Evolutionary conservation across 768 basidiomycete species (phyloP).

Genomic region (Polyporus arcularius): DNA sequence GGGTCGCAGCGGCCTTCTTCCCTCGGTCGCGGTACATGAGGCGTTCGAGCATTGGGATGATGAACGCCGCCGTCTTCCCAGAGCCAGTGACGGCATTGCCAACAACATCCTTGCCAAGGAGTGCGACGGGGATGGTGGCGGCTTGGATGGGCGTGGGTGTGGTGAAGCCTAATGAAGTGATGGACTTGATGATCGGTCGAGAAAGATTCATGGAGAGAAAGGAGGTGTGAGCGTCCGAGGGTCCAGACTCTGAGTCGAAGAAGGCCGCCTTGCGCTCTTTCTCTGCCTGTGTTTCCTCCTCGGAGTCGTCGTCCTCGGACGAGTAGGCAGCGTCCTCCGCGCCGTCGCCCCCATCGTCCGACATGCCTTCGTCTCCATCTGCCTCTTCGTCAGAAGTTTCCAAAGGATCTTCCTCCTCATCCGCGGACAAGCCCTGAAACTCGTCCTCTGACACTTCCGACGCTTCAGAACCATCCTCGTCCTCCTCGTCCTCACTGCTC

Average conservation of each 20-base stretch:
- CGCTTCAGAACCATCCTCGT: constrained; percentile 37
- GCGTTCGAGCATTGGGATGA: constrained; percentile 91
- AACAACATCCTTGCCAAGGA: constrained; percentile 94
- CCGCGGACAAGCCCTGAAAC: constrained; percentile 18
- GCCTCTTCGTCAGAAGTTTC: constrained; percentile 46
- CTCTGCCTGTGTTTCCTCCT: constrained; percentile 57
- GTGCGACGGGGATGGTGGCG: constrained; percentile 89
- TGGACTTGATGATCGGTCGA: constrained; percentile 87
- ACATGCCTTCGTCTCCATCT: constrained; percentile 26
- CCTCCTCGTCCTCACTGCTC: constrained; percentile 28
- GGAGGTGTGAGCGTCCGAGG: constrained; percentile 62
- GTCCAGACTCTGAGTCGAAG: constrained; percentile 62
- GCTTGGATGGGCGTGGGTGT: constrained; percentile 96
- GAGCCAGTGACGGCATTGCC: constrained; percentile 96
- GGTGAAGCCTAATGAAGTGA: constrained; percentile 78
- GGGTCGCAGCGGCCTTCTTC: constrained; percentile 79
- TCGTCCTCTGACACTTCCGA: constrained; percentile 39
- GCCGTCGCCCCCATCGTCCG: constrained; percentile 25
- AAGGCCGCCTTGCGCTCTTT: constrained; percentile 82
- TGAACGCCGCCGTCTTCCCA: constrained; percentile 98
- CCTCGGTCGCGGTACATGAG: constrained; percentile 90
- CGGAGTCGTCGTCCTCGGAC: constrained; percentile 66
- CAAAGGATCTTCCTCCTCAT: constrained; percentile 39
- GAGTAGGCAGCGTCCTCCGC: constrained; percentile 43
- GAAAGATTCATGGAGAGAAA: constrained; percentile 96